These are phyloP conservation scores for Fragaria ananassa DNA, from an alignment of 306 rosid species.

Conservation along the genomic window DNA sequence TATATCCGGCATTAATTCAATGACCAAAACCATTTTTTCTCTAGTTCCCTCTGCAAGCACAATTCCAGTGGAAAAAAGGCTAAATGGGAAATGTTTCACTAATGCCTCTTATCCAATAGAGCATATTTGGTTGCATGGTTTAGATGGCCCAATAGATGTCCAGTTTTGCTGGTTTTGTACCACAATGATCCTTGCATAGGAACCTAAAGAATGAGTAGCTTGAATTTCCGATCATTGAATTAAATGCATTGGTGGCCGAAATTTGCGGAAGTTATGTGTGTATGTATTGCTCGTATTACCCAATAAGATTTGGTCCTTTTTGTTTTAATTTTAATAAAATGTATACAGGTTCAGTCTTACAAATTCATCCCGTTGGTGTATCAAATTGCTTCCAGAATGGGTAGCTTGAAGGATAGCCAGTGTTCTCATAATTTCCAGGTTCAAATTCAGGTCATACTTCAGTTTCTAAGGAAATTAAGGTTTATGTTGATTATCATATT, in stretches of 20 bases:
- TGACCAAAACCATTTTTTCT: not conserved
- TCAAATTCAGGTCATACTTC: constrained; percentile 20
- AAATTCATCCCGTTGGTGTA: constrained; percentile 82
- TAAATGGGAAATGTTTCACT: not conserved
- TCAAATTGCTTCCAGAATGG: constrained; percentile 98
- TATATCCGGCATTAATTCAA: not conserved
- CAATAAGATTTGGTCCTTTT: not conserved
- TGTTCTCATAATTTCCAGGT: constrained; percentile 86
- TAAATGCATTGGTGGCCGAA: not conserved
- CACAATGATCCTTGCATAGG: not conserved
- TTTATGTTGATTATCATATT: constrained; percentile 16
- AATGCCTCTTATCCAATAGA: not conserved
- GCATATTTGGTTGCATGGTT: not conserved
- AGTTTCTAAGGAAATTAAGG: not conserved
- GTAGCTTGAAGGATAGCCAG: constrained; percentile 70
- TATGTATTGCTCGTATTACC: not conserved
- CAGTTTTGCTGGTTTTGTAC: not conserved
- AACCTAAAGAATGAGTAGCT: not conserved
- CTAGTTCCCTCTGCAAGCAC: not conserved
- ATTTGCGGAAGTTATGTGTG: not conserved
- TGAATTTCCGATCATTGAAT: not conserved
- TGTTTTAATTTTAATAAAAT: not conserved
- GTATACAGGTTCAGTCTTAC: constrained; percentile 80
- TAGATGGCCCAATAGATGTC: not conserved
- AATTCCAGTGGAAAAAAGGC: not conserved